Evolutionary conservation across 2,329 filamentous ascomycete genomes (phyloP).

Genomic region (Leptographium galeiforme): DNA sequence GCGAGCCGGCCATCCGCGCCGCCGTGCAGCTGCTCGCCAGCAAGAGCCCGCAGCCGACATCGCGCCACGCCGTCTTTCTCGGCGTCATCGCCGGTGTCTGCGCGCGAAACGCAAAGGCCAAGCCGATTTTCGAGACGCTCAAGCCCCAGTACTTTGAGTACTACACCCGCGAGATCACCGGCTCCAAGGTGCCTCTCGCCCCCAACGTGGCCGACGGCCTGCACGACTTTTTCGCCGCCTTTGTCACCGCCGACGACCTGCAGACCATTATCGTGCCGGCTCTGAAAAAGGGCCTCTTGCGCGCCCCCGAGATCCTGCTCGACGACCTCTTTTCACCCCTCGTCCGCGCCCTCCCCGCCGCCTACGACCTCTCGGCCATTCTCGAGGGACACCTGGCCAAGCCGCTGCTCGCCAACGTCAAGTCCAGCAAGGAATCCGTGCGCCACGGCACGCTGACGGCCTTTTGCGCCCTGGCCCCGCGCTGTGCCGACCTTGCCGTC

Average conservation of each 20-base stretch:
- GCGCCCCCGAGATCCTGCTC: constrained; percentile 81
- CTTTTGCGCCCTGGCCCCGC: constrained; percentile 56
- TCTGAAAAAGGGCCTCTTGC: constrained; percentile 76
- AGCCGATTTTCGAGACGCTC: constrained; percentile 45
- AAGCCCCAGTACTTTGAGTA: constrained; percentile 69
- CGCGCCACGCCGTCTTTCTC: constrained; percentile 63
- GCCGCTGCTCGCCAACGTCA: constrained; percentile 76
- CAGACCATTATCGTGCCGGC: constrained; percentile 63
- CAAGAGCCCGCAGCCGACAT: constrained; percentile 49
- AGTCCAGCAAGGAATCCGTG: constrained; percentile 72
- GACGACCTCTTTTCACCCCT: constrained; percentile 65
- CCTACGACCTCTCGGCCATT: constrained; percentile 64
- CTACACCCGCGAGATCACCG: constrained; percentile 73
- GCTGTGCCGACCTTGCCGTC: constrained; percentile 41
- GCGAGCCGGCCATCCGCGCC: constrained; percentile 46
- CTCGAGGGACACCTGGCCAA: constrained; percentile 65
- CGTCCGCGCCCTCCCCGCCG: constrained; percentile 52
- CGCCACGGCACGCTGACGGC: constrained; percentile 62
- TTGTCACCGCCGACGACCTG: constrained; percentile 61
- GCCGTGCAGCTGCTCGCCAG: constrained; percentile 54
- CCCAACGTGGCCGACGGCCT: constrained; percentile 60
- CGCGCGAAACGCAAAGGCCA: constrained; percentile 52
- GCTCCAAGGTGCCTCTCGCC: constrained; percentile 60
- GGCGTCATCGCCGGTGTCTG: constrained; percentile 82
- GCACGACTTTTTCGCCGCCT: constrained; percentile 69